Conservation (phyloP, 192 early-diverging fungal species). For the Coemansia brasiliensis region DNA sequence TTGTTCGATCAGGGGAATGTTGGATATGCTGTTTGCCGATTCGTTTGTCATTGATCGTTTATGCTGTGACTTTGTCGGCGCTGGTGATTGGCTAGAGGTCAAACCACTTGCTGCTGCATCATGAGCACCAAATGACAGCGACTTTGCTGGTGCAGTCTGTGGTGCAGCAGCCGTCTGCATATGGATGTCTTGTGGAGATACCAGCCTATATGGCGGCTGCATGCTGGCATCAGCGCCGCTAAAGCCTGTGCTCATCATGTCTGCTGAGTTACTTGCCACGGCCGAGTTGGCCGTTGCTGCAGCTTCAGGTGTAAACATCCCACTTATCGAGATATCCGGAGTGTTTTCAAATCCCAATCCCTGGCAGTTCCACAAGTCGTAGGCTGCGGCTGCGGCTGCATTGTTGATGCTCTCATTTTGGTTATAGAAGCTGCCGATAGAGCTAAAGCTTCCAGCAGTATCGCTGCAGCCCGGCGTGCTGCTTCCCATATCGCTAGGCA, state of each 20-base stretch:
- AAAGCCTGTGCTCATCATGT: no score
- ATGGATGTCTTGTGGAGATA: no score
- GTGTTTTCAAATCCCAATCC: neutral
- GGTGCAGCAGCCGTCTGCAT: no score
- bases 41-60: constrained; percentile 16
- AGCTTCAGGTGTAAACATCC: neutral
- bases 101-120: no score
- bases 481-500: constrained; percentile 12
- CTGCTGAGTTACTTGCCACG: no score
- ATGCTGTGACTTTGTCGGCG: constrained; percentile 7
- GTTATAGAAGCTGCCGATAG: neutral
- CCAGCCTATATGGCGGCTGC: no score
- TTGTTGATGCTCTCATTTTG: no score
- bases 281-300: no score
- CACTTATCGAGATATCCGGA: constrained; percentile 5
- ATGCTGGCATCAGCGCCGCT: no score
- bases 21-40: constrained; percentile 30
- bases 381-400: no score
- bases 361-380: neutral
- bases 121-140: neutral
- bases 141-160: neutral
- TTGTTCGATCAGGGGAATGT: constrained; percentile 34
- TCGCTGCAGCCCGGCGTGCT: constrained; percentile 13
- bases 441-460: constrained; percentile 1
- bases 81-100: no score